These are phyloP conservation scores for Hymenochaete sp. DNA, from an alignment of 1,284 basidiomycete genomes.

Conservation along the genomic window DNA sequence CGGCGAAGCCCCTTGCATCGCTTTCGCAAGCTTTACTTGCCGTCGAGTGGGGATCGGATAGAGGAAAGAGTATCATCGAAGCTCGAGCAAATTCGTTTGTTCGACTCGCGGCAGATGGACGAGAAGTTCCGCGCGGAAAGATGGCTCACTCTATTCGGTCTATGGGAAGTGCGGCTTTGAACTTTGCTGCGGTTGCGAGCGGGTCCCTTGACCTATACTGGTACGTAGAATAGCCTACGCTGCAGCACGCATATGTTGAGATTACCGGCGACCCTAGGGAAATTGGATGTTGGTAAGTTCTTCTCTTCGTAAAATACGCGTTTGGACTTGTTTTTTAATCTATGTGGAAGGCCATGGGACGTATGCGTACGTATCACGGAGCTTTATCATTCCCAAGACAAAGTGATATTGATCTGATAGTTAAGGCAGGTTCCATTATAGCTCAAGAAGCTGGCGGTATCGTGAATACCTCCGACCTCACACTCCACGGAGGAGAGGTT, in stretches of 20 bases:
- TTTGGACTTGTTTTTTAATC: slow-evolving; percentile 17
- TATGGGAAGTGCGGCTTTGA: slow-evolving; percentile 80
- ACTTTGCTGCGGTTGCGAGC: slow-evolving; percentile 76
- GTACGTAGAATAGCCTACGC: slow-evolving; percentile 32
- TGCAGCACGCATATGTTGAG: neutral
- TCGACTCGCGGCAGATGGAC: slow-evolving; percentile 69
- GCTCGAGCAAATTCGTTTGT: slow-evolving; percentile 68
- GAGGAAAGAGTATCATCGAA: slow-evolving; percentile 47
- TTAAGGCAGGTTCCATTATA: slow-evolving; percentile 82
- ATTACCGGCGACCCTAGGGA: slow-evolving; percentile 49
- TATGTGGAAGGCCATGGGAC: slow-evolving; percentile 67
- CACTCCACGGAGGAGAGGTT: slow-evolving; percentile 42
- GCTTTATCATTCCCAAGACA: neutral
- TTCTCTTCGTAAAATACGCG: no score
- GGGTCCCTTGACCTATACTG: slow-evolving; percentile 80
- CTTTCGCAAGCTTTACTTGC: slow-evolving; percentile 80
- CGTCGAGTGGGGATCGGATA: slow-evolving; percentile 90
- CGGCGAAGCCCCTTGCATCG: slow-evolving; percentile 60
- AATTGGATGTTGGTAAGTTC: slow-evolving; percentile 71
- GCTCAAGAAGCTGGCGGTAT: slow-evolving; percentile 83
- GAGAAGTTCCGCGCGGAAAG: slow-evolving; percentile 54
- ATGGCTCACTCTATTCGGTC: slow-evolving; percentile 87
- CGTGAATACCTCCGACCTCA: slow-evolving; percentile 59
- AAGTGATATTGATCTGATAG: slow-evolving; percentile 6
- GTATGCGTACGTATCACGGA: slow-evolving; percentile 51